phyloP scores from a whole-genome alignment of 179 eudicot species.

The Patellifolia procumbens region DNA sequence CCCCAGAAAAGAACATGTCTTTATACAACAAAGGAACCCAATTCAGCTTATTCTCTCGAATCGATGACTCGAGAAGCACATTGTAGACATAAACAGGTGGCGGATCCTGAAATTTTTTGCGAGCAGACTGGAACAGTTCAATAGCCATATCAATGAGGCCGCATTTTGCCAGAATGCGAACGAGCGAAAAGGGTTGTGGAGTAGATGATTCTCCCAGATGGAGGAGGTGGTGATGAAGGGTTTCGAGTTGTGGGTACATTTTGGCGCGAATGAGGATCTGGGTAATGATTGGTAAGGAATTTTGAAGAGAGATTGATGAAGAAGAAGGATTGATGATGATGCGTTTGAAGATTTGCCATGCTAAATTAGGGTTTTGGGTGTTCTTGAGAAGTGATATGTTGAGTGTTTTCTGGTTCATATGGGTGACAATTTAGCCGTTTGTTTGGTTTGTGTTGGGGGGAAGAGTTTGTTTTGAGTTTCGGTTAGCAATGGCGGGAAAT shows the following conservation, averaged over 20 bases:
- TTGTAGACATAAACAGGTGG: slow-evolving; percentile 59
- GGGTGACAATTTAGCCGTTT: background rate
- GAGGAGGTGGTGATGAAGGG: slow-evolving; percentile 58
- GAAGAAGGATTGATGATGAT: slow-evolving; percentile 37
- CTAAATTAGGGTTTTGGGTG: slow-evolving; percentile 63
- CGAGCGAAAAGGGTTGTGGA: slow-evolving; percentile 29
- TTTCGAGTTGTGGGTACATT: slow-evolving; percentile 58
- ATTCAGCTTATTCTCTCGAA: slow-evolving; percentile 31
- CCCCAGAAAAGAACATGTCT: slow-evolving; percentile 66
- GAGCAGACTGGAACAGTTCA: slow-evolving; percentile 54
- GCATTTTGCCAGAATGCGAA: slow-evolving; percentile 45
- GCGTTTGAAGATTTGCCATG: slow-evolving; percentile 86
- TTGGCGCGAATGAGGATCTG: slow-evolving; percentile 58
- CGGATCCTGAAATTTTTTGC: slow-evolving; percentile 37
- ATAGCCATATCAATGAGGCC: slow-evolving; percentile 53
- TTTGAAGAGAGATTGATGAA: slow-evolving; percentile 24
- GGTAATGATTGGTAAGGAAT: slow-evolving; percentile 49
- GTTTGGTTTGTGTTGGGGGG: background rate
- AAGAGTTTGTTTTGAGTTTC: background rate
- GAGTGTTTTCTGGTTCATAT: slow-evolving; percentile 39
- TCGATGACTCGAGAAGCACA: slow-evolving; percentile 50
- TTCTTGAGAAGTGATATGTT: slow-evolving; percentile 49
- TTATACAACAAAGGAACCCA: slow-evolving; percentile 60
- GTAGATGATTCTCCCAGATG: slow-evolving; percentile 14
- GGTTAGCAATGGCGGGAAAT: background rate